A percentile compares a stretch with the other conserved stretches of the same genome.
Conservation (phyloP, 371 early-diverging fungal genomes). For the Mucor racemosus region DNA sequence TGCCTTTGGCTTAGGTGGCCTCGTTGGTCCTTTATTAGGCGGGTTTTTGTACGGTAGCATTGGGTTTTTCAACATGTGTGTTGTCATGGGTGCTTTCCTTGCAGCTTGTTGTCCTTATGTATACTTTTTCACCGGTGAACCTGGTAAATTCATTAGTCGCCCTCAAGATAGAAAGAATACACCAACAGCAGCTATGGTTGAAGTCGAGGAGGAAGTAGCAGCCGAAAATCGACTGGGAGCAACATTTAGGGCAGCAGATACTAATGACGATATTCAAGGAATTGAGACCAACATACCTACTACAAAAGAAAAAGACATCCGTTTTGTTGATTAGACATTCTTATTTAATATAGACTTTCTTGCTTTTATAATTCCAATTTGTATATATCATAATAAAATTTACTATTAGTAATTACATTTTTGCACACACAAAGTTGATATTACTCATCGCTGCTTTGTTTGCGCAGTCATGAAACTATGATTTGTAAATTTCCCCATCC, state of each 20-base stretch:
- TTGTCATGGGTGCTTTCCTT: slow-evolving; percentile 27
- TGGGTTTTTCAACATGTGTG: slow-evolving; percentile 30
- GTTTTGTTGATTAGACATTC: not conserved
- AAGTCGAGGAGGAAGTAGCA: not conserved
- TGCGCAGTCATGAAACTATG: slow-evolving; percentile 2
- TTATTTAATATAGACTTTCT: not conserved
- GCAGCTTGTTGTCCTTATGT: slow-evolving; percentile 35
- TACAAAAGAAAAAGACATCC: not conserved
- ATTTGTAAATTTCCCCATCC: not conserved
- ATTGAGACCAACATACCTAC: not conserved
- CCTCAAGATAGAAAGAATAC: slow-evolving; percentile 5
- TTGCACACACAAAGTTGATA: not conserved
- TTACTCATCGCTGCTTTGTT: not conserved
- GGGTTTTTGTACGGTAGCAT: slow-evolving; percentile 25
- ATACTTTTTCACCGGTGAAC: slow-evolving; percentile 30
- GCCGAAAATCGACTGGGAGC: not conserved
- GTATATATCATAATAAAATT: not conserved
- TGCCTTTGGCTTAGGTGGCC: slow-evolving; percentile 49
- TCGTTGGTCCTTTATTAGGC: slow-evolving; percentile 24
- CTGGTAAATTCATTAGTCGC: slow-evolving; percentile 16
- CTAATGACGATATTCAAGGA: not conserved
- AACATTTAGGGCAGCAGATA: not conserved
- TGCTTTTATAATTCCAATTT: not conserved
- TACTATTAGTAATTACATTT: not conserved
- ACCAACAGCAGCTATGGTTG: not conserved